These are phyloP conservation scores for Daldinia decipiens DNA, from an alignment of 495 filamentous ascomycete genomes.

Conservation along the genomic window DNA sequence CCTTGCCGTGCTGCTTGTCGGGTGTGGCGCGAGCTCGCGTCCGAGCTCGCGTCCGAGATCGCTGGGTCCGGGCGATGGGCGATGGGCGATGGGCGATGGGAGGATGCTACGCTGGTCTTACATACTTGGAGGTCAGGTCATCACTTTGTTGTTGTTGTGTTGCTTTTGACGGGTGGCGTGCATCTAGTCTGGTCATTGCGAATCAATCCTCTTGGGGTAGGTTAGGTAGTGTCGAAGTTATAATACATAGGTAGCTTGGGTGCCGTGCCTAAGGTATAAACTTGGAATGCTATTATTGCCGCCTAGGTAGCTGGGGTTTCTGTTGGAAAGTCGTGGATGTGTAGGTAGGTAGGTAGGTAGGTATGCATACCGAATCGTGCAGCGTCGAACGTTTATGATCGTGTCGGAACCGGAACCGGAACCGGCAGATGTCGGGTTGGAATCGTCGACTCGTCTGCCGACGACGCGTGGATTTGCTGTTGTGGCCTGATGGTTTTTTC, in stretches of 20 bases:
- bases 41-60: conserved; percentile 37
- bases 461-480: conserved; percentile 7
- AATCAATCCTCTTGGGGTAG: no score
- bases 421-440: conserved; percentile 13
- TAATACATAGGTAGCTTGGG: neutral
- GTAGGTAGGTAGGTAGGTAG: no score
- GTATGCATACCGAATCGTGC: neutral
- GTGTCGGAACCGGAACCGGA: neutral
- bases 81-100: no score
- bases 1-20: conserved; percentile 39
- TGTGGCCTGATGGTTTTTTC: neutral
- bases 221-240: neutral
- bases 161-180: conserved; percentile 5
- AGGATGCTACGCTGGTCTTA: conserved; percentile 39
- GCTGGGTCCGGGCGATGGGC: conserved; percentile 15
- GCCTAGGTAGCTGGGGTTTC: neutral
- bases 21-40: conserved; percentile 23
- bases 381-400: conserved; percentile 9
- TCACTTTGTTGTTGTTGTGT: conserved; percentile 19
- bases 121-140: conserved; percentile 34
- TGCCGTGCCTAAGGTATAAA: neutral
- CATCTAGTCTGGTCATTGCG: neutral
- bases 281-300: neutral
- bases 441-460: neutral
- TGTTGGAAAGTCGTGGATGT: neutral